phyloP scores from a whole-genome alignment of 768 basidiomycete species.

The Austroboletus eburneus region DNA sequence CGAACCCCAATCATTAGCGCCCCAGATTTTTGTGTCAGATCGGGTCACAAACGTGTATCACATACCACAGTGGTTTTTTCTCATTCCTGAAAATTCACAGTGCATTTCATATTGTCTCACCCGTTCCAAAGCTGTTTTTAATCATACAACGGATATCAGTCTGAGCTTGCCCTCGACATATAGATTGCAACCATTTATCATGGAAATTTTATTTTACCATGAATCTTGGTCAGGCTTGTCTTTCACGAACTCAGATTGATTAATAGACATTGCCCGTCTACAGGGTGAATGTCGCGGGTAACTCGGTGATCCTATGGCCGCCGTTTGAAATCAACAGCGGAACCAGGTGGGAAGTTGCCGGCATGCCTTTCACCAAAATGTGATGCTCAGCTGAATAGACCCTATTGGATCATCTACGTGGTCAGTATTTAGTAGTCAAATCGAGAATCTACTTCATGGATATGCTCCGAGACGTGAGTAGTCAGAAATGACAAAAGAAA shows the following conservation, averaged over 20 bases:
- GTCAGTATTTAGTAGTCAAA: background rate
- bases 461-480: conserved; percentile 5
- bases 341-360: background rate
- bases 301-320: background rate
- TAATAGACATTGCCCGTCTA: background rate
- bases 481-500: too few relatives aligned
- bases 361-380: background rate
- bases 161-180: too few relatives aligned
- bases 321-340: background rate
- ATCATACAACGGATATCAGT: too few relatives aligned
- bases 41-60: background rate
- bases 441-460: conserved; percentile 3
- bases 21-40: background rate
- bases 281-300: background rate
- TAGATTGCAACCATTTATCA: too few relatives aligned
- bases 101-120: background rate
- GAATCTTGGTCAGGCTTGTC: too few relatives aligned
- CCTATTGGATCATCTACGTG: background rate
- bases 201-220: too few relatives aligned
- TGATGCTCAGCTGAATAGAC: background rate
- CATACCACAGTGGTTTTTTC: too few relatives aligned
- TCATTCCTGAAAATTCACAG: conserved; percentile 1
- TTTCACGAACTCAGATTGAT: too few relatives aligned
- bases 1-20: background rate
- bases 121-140: conserved; percentile 1